A percentile compares a stretch with the other conserved stretches of the same genome.
phyloP scores from a whole-genome alignment of 495 filamentous ascomycete genomes.

The Penicillium cinerascens region DNA sequence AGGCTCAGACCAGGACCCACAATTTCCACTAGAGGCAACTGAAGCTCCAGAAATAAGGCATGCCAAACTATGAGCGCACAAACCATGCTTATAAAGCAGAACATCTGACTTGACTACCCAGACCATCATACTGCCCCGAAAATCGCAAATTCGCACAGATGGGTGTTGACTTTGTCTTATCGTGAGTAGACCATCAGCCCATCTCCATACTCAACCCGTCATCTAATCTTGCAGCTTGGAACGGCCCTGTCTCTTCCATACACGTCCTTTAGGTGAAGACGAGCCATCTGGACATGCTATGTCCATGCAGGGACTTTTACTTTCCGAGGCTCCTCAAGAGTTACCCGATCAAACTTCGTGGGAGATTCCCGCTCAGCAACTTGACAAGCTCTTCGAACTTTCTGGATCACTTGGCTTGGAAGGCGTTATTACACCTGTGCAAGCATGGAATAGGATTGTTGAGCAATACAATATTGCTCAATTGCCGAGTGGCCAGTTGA shows the following conservation, averaged over 20 bases:
- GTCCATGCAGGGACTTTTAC: conserved; percentile 12
- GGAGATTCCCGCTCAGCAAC: conserved; percentile 8
- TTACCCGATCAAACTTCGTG: conserved; percentile 3
- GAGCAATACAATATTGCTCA: not conserved
- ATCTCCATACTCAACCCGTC: not conserved
- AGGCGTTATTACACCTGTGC: conserved; percentile 18
- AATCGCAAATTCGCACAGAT: conserved; percentile 3
- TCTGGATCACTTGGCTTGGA: conserved; percentile 9
- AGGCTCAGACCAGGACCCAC: not conserved
- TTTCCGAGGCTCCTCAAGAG: conserved; percentile 3
- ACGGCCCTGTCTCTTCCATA: conserved; percentile 17
- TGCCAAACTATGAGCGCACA: not conserved
- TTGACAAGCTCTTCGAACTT: conserved; percentile 15
- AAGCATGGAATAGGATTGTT: conserved; percentile 18
- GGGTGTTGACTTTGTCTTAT: conserved; percentile 18
- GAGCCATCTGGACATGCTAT: conserved; percentile 11
- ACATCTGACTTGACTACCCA: not conserved
- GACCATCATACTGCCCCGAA: not conserved
- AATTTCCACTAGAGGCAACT: not conserved
- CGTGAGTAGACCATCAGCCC: conserved; percentile 7
- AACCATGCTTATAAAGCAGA: not conserved
- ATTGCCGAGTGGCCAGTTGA: conserved; percentile 2
- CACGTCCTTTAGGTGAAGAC: not conserved
- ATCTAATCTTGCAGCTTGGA: conserved; percentile 8
- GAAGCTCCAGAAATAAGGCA: not conserved